A percentile compares a stretch with the other conserved stretches of the same genome.
Evolutionary conservation across 805 yeast genomes (phyloP).

Genomic region (Kodamaea nitidulidarum): DNA sequence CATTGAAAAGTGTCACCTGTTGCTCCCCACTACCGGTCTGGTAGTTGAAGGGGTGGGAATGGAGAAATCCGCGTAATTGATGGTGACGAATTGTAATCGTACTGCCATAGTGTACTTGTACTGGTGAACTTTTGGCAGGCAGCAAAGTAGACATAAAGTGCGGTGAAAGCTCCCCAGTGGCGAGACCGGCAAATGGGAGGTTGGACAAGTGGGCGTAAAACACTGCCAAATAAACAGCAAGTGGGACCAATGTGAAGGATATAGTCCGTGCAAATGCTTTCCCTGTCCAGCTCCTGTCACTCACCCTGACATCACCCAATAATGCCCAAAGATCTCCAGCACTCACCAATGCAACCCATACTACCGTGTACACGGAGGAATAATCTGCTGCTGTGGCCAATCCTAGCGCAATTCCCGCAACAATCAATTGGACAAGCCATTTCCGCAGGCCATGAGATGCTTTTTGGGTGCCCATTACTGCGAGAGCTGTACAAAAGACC

Average conservation of each 20-base stretch:
- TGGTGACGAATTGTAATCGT: constrained; percentile 67
- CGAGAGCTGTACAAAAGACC: constrained; percentile 43
- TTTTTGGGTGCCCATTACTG: constrained; percentile 49
- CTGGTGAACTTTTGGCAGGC: too few relatives aligned
- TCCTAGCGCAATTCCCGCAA: constrained; percentile 53
- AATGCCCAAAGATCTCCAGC: constrained; percentile 59
- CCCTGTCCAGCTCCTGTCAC: constrained; percentile 26
- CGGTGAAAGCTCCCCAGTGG: constrained; percentile 61
- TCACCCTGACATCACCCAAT: constrained; percentile 61
- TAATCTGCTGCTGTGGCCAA: constrained; percentile 59
- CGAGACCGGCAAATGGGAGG: constrained; percentile 49
- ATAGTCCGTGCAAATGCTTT: constrained; percentile 32
- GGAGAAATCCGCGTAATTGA: constrained; percentile 70
- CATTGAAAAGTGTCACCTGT: constrained; percentile 71
- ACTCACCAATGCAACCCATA: constrained; percentile 55
- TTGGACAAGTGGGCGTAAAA: constrained; percentile 55
- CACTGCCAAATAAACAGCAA: constrained; percentile 50
- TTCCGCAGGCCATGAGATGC: constrained; percentile 42
- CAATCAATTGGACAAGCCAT: constrained; percentile 52
- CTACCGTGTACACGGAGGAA: constrained; percentile 64
- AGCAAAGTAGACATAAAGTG: constrained; percentile 59
- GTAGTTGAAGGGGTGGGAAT: constrained; percentile 66
- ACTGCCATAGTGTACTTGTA: constrained; percentile 71
- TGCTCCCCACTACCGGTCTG: constrained; percentile 68
- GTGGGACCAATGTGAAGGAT: constrained; percentile 48